A percentile compares a stretch with the other conserved stretches of the same genome.
These are phyloP conservation scores for Akebia trifoliata DNA, from an alignment of 164 flowering plant species.

Conservation along the genomic window DNA sequence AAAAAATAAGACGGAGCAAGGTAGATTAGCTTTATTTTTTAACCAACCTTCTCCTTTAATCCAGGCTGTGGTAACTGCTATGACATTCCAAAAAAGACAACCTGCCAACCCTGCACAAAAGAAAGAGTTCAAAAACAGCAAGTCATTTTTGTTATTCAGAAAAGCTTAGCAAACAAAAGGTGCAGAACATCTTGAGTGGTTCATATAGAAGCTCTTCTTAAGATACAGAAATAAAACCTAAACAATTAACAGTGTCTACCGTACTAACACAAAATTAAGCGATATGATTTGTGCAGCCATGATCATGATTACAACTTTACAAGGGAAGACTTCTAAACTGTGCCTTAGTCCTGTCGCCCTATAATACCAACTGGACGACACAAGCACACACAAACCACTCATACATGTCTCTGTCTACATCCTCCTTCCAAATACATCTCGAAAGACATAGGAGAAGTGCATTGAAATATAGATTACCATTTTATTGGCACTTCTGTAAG, in stretches of 20 bases:
- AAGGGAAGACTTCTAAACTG: not conserved
- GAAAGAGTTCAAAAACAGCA: not conserved
- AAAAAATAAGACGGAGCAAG: not conserved
- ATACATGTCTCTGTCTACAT: not conserved
- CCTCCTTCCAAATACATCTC: not conserved
- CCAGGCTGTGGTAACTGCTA: constrained; percentile 89
- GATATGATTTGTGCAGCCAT: not conserved
- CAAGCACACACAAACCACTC: too few species aligned
- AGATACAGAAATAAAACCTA: not conserved
- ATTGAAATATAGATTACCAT: too few species aligned
- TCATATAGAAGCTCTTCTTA: not conserved
- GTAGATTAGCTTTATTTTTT: not conserved
- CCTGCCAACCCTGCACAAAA: constrained; percentile 25
- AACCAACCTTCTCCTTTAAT: constrained; percentile 79
- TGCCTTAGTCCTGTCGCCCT: not conserved
- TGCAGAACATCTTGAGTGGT: not conserved
- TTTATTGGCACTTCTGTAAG: not conserved
- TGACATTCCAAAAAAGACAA: constrained; percentile 79
- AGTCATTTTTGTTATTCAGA: not conserved
- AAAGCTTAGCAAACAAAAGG: not conserved
- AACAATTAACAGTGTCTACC: not conserved
- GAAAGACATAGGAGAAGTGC: not conserved
- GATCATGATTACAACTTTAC: not conserved
- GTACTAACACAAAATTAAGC: not conserved
- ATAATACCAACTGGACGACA: not conserved